phyloP scores from a whole-genome alignment of 202 grass and related monocot species.

The Eragrostis tef region DNA sequence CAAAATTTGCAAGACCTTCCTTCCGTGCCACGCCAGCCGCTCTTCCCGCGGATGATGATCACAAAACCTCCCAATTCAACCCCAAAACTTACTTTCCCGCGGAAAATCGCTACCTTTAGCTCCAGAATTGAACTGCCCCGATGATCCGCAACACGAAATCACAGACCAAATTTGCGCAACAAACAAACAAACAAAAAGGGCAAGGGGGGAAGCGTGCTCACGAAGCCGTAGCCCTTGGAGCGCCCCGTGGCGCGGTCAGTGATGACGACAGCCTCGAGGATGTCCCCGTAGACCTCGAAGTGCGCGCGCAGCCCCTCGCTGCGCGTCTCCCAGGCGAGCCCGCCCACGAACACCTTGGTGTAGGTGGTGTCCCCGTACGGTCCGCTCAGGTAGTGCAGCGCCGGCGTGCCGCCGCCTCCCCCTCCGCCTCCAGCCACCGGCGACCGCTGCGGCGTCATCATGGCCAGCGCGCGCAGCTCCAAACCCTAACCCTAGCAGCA shows the following conservation, averaged over 20 bases:
- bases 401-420: slow-evolving; percentile 45
- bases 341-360: slow-evolving; percentile 88
- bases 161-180: not conserved
- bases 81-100: not conserved
- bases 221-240: slow-evolving; percentile 84
- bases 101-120: not conserved
- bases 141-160: not conserved
- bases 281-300: slow-evolving; percentile 69
- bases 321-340: slow-evolving; percentile 80
- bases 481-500: slow-evolving; percentile 64
- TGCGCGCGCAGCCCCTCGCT: slow-evolving; percentile 75
- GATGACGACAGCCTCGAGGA: slow-evolving; percentile 88
- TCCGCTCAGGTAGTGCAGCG: slow-evolving; percentile 74
- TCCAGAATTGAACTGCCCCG: not conserved
- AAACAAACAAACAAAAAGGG: not conserved
- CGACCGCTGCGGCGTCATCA: slow-evolving; percentile 65
- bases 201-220: slow-evolving; percentile 46
- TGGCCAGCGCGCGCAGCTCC: slow-evolving; percentile 3
- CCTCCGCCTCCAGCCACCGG: slow-evolving; percentile 38
- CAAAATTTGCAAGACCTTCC: not conserved
- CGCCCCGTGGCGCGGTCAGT: slow-evolving; percentile 71
- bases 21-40: not conserved
- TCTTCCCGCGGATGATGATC: not conserved
- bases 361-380: slow-evolving; percentile 82
- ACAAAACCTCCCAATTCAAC: slow-evolving; percentile 47